Evolutionary conservation across 1,284 basidiomycete species (phyloP), one percentile per base, ranked within the genome.

Genomic region (Xanthoconium separans): DNA sequence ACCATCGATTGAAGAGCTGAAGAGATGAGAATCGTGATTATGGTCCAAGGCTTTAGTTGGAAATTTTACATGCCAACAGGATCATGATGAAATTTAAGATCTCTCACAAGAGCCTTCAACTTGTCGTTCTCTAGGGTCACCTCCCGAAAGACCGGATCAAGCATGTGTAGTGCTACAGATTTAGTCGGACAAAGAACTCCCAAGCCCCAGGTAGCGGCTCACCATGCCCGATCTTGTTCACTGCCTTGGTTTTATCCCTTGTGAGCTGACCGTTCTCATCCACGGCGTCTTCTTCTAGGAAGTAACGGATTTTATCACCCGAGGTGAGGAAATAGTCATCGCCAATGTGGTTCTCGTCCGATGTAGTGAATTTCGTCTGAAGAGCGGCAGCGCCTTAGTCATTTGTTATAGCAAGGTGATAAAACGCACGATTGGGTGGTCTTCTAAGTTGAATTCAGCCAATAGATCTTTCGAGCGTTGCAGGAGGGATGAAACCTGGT

Each of bases 1-100:
- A 98, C 80, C 96, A 98, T 98, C 16, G 89, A 92, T 70, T 99
- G 96, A 50, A 98, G 75, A 6, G 94, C 93, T 85, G 31, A n/a
- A 9, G 29, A 18, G 30, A 41, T 20, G 27, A 20, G 7, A 18
- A 40, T 33, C 1, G 22, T 51, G 7, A 31, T 7, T 1, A 6
- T 31, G 13, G 29, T 31, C 20, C 27, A 24, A 24, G 10, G 12
- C 45, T 24, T 20, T 1, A 11, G 11, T 3, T 45, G 18, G 16
- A 9, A 47, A 44, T 22, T 27, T 8, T 20, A 55, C 77, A 58
- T 51, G 90, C 91, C 91, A 24, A 87, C 81, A 12, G 95, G 95
- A 70, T 93, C 87, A 57, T 78, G 78, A 67, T 96, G 92, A 64
- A 89, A 91, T 48, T 80, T 80, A 36, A 98, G 75, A 60, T 92